Conservation (phyloP, 2,329 filamentous ascomycete genomes). For the Berkeleyomyces rouxiae region DNA sequence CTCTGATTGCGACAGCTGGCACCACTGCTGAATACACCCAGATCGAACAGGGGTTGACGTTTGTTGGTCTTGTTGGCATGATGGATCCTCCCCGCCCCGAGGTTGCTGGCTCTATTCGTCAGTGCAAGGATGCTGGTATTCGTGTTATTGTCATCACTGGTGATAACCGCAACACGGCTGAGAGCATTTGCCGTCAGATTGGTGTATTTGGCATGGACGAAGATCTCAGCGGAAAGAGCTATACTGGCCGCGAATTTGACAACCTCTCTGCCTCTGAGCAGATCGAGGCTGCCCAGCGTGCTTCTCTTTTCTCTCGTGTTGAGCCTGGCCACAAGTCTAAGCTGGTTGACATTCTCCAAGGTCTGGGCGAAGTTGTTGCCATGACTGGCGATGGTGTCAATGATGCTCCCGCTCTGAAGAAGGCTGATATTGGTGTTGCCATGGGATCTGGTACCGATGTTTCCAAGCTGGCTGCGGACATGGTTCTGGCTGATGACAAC, state of each 20-base stretch:
- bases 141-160: constrained; percentile 96
- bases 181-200: constrained; percentile 94
- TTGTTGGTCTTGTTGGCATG: constrained; percentile 90
- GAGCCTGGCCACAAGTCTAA: constrained; percentile 96
- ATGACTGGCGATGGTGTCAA: constrained; percentile 99
- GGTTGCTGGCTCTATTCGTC: constrained; percentile 67
- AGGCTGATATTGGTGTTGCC: constrained; percentile 94
- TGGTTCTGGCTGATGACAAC: constrained; percentile 97
- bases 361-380: constrained; percentile 81
- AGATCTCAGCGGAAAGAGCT: constrained; percentile 81
- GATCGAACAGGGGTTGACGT: constrained; percentile 84
- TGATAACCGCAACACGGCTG: constrained; percentile 93
- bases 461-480: constrained; percentile 88
- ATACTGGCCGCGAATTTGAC: constrained; percentile 88
- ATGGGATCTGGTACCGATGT: constrained; percentile 98
- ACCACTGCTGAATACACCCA: constrained; percentile 69
- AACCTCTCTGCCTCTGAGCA: constrained; percentile 63
- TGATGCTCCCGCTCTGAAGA: constrained; percentile 92
- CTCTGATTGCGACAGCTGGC: constrained; percentile 58
- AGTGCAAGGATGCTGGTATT: constrained; percentile 87
- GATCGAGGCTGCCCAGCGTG: constrained; percentile 65
- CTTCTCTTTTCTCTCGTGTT: constrained; percentile 87
- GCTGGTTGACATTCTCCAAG: constrained; percentile 89
- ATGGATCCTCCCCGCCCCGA: constrained; percentile 89
- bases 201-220: constrained; percentile 75